Evolutionary conservation across 306 rosid genomes (phyloP).

Genomic region (Luffa aegyptiaca): DNA sequence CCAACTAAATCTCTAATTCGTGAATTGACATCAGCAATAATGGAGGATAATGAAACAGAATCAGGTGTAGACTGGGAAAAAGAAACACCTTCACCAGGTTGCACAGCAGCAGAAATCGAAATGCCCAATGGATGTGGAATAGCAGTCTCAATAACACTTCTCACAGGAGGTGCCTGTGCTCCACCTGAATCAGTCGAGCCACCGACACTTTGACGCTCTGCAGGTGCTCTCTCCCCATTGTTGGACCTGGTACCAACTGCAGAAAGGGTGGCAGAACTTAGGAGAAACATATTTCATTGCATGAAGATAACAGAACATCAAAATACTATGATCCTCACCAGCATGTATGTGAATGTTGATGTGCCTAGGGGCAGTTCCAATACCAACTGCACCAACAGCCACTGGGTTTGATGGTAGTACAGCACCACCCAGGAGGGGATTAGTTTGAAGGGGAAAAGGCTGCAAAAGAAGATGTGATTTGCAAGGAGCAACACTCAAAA

Average conservation of each 20-base stretch:
- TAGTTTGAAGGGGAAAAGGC: constrained; percentile 89
- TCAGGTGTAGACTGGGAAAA: constrained; percentile 43
- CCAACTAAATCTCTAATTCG: constrained; percentile 45
- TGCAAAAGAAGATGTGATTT: constrained; percentile 21
- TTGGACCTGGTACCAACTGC: constrained; percentile 66
- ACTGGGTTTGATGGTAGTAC: constrained; percentile 53
- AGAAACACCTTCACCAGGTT: constrained; percentile 45
- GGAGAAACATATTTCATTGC: neutral
- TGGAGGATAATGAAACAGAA: constrained; percentile 48
- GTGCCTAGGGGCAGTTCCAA: constrained; percentile 82
- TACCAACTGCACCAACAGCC: constrained; percentile 59
- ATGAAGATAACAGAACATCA: neutral
- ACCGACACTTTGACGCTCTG: constrained; percentile 38
- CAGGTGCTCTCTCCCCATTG: constrained; percentile 56
- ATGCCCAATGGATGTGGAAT: constrained; percentile 34
- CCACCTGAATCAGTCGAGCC: constrained; percentile 55
- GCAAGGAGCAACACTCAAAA: neutral
- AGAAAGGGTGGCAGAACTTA: constrained; percentile 29
- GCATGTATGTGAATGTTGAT: constrained; percentile 95
- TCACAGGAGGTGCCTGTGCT: constrained; percentile 35
- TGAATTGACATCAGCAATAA: constrained; percentile 42
- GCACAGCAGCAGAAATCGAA: constrained; percentile 26
- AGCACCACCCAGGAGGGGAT: constrained; percentile 61
- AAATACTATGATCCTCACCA: constrained; percentile 31
- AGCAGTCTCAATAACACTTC: constrained; percentile 42